Base-by-base conservation (phyloP, 768 basidiomycete species). In the Pisolithus tinctorius region DNA sequence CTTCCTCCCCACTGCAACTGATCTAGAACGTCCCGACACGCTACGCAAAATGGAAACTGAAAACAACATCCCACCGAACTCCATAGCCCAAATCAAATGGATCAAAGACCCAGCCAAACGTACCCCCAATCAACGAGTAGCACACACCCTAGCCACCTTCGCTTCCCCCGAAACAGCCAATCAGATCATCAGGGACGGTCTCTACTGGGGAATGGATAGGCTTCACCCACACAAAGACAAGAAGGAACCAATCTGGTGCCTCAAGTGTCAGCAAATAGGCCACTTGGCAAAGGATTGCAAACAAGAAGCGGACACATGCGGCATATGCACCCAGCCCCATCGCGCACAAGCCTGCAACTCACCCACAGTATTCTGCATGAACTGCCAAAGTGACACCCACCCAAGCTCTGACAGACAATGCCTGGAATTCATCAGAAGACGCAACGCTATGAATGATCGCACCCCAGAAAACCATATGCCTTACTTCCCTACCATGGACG, bases 401-500 rank as follows among this genome's bases (percentile, higher is more conserved):
- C 3, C 48, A 0, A 58, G 56, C 26, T 49, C 47, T 13, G 26
- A 50, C 39, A 39, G 52, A 8, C 4, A 20, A 1, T 60, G 60
- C 51, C 50, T 53, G n/a, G n/a, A n/a, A n/a, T 59, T 6, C 2
- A 38, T 55, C 45, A 48, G 43, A 17, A 1, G 38, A 10, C 46
- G 59, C 30, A 8, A 26, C 0, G 7, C 7, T 2, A 3, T 51
- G 1, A 56, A 59, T 17, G 48, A 27, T 5, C 13, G 45, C 0
- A 27, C 48, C 17, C 55, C 37, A 0, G 56, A 60, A 13, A 62
- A 62, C 27, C 2, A 2, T 0, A 38, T 57, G 38, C 48, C 37
- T 0, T 60, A 47, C 40, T 62, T 53, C 50, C 59, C 57, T 0
- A 57, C 51, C 0, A 45, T 43, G 0, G 49, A 58, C 2, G 36